Base-by-base conservation (phyloP, 768 basidiomycete species). In the Xerocomus potaroensis region DNA sequence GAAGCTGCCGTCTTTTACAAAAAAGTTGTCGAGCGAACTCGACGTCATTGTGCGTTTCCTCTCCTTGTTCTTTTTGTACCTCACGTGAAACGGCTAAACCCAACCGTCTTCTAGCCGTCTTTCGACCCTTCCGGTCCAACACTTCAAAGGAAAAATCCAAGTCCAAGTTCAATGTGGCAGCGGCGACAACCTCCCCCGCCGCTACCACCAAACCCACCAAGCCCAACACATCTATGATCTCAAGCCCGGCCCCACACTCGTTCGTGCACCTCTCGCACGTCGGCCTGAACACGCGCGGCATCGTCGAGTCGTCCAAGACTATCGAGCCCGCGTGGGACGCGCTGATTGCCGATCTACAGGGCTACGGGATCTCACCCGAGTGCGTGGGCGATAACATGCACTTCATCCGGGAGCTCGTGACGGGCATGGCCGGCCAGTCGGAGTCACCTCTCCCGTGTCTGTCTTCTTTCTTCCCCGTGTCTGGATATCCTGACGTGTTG, bases 211-310 rank as follows among this genome's bases (percentile, higher is more conserved):
- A 62, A 51, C 50, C 65, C 53, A 39, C 65, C 51, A 61, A 53
- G 51, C 21, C 58, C 18, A 51, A 52, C 47, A 39, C 36, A 22
- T 22, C 36, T 14, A 67, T 78, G 67, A 79, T 86, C 52, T 83
- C 83, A 12, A 59, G 72, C 15, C 83, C 84, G 0, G 64, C 74
- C 0, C 73, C 78, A 4, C 72, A 79, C 46, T 79, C 83, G 18
- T 86, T 85, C 61, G 75, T 77, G 47, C 84, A 87, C 56, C 70
- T 84, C 44, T 74, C 78, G 18, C 84, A 86, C 59, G 74, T 85
- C 41, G 83, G 83, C 8, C 64, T 82, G 40, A 75, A 73, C 54
- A 67, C 65, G 44, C 67, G 72, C 8, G 79, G 78, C 4, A 62
- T 66, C 44, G 70, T 80, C 52, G 79, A 81, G 64, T 70, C 76